Evolutionary conservation across 2,329 filamentous ascomycete species (phyloP).

Genomic region (Coniochaeta pulveracea): DNA sequence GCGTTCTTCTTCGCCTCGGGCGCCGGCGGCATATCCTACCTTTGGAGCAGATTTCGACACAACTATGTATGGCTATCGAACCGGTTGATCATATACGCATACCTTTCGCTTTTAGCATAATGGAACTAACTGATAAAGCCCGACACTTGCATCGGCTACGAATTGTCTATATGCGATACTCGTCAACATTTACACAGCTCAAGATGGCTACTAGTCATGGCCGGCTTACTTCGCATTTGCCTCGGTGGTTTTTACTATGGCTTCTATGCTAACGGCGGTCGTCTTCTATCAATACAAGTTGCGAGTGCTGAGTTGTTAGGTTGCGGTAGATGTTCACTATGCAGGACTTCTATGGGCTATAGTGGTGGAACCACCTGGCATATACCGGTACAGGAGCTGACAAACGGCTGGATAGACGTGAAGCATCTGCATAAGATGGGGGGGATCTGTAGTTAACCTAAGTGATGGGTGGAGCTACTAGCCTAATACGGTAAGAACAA

Average conservation of each 20-base stretch:
- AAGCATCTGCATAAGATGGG: too few relatives aligned
- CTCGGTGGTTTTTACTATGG: not conserved
- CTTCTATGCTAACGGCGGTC: not conserved
- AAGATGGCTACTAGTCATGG: conserved; percentile 1
- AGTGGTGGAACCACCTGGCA: too few relatives aligned
- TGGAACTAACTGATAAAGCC: not conserved
- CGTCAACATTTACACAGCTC: not conserved
- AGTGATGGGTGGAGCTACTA: too few relatives aligned
- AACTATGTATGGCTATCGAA: not conserved
- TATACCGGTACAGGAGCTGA: too few relatives aligned
- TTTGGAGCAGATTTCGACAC: not conserved
- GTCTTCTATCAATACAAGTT: not conserved
- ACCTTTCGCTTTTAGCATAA: not conserved
- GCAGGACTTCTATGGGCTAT: too few relatives aligned
- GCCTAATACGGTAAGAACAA: too few relatives aligned
- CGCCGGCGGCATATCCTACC: not conserved
- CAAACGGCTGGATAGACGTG: too few relatives aligned
- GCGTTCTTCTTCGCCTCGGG: not conserved
- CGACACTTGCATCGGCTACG: not conserved
- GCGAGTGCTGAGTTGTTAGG: too few relatives aligned
- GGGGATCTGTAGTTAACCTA: too few relatives aligned
- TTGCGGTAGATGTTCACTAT: too few relatives aligned
- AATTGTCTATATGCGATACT: not conserved
- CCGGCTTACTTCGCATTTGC: not conserved
- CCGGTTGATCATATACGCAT: not conserved